phyloP scores from a whole-genome alignment of 2,329 filamentous ascomycete genomes.

The Esteya vermicola region DNA sequence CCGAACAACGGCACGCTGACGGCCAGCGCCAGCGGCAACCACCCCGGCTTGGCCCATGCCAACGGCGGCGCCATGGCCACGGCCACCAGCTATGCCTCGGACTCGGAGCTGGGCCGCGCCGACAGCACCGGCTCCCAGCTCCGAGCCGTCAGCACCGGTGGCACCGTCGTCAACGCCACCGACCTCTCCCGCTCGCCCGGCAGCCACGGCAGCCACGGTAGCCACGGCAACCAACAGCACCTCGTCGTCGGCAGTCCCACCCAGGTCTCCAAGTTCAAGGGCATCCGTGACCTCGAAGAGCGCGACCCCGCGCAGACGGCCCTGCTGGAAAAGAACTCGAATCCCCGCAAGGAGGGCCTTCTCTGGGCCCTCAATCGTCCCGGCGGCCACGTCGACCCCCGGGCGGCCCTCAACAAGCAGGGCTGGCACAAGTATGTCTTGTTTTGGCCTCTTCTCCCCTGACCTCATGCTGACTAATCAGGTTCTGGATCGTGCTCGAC shows the following conservation, averaged over 20 bases:
- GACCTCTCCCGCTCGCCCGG: conserved; percentile 45
- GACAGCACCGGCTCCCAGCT: conserved; percentile 63
- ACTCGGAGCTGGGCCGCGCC: conserved; percentile 56
- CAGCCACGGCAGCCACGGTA: conserved; percentile 36
- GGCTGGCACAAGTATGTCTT: conserved; percentile 92
- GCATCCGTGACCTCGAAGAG: conserved; percentile 84
- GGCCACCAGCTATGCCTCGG: conserved; percentile 23
- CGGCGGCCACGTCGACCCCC: conserved; percentile 87
- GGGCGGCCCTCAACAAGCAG: conserved; percentile 78
- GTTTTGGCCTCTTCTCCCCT: not conserved
- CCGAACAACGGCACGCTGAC: not conserved
- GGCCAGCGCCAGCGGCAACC: not conserved
- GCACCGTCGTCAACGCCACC: conserved; percentile 16
- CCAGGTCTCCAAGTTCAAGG: conserved; percentile 59
- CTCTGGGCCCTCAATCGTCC: conserved; percentile 89
- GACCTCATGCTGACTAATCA: conserved; percentile 19
- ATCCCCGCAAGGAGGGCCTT: conserved; percentile 82
- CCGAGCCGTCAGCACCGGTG: conserved; percentile 18
- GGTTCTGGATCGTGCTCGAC: conserved; percentile 97
- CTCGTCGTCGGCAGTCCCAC: conserved; percentile 33
- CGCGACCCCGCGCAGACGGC: conserved; percentile 44
- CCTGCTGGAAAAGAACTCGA: conserved; percentile 41
- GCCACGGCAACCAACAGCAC: conserved; percentile 31
- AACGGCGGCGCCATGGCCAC: not conserved
- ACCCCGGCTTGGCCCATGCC: not conserved